Evolutionary conservation across 2,329 filamentous ascomycete genomes (phyloP).

Genomic region (Capronia americana): DNA sequence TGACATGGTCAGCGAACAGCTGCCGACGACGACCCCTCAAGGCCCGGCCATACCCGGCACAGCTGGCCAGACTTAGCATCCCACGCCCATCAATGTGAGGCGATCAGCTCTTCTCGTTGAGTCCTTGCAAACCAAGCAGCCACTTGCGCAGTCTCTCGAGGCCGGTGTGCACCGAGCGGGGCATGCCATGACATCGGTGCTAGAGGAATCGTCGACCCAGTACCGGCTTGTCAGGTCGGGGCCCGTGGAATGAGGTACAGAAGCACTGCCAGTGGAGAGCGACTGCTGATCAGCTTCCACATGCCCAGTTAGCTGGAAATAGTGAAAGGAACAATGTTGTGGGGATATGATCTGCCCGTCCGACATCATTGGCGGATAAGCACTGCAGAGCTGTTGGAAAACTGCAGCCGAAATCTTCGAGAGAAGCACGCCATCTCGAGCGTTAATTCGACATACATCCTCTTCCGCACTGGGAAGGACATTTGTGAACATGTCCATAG

Average conservation of each 20-base stretch:
- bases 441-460: constrained; percentile 16
- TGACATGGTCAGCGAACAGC: constrained; percentile 9
- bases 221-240: neutral
- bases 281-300: neutral
- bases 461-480: constrained; percentile 14
- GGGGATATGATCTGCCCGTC: constrained; percentile 3
- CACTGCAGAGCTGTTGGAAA: neutral
- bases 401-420: constrained; percentile 11
- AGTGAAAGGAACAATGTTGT: constrained; percentile 7
- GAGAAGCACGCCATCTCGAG: constrained; percentile 20
- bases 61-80: constrained; percentile 5
- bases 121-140: neutral
- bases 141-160: neutral
- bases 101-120: neutral
- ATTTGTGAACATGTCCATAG: neutral
- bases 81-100: neutral
- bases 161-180: neutral
- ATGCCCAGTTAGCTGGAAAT: neutral
- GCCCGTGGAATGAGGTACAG: neutral
- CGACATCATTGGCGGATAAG: constrained; percentile 11
- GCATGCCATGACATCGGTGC: neutral
- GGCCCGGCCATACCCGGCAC: constrained; percentile 1
- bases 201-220: neutral
- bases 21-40: neutral
- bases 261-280: neutral